These are phyloP conservation scores for Hyaloperonospora arabidopsidis DNA, from an alignment of 352 stramenopile genomes.

Conservation along the genomic window DNA sequence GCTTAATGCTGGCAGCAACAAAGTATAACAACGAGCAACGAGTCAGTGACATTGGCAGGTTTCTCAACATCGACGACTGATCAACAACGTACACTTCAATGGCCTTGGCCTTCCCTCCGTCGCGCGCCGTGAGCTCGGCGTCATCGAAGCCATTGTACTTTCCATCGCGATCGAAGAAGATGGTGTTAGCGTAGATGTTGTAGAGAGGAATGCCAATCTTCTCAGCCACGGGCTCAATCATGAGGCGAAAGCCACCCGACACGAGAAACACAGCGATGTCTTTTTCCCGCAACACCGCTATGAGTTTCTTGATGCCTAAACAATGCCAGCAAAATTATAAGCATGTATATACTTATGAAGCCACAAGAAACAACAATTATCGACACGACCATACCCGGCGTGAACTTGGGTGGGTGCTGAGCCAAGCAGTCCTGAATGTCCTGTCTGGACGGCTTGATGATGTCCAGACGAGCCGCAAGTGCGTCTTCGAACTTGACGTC, in stretches of 20 bases:
- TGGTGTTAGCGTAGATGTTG: slow-evolving; percentile 97
- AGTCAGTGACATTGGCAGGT: slow-evolving; percentile 10
- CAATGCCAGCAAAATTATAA: slow-evolving; percentile 1
- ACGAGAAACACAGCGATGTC: slow-evolving; percentile 95
- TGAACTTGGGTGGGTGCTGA: slow-evolving; percentile 88
- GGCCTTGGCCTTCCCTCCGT: slow-evolving; percentile 71
- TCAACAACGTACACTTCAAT: slow-evolving; percentile 50
- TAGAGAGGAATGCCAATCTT: slow-evolving; percentile 70
- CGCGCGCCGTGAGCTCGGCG: slow-evolving; percentile 89
- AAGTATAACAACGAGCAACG: neutral
- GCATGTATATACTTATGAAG: neutral
- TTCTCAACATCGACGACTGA: neutral
- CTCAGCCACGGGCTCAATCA: slow-evolving; percentile 96
- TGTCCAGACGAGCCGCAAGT: slow-evolving; percentile 89
- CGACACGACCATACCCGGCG: slow-evolving; percentile 33
- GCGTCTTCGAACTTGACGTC: slow-evolving; percentile 97
- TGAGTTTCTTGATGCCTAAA: slow-evolving; percentile 81
- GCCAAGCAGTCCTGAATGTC: slow-evolving; percentile 88
- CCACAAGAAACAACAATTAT: neutral
- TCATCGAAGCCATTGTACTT: slow-evolving; percentile 92
- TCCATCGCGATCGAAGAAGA: slow-evolving; percentile 89
- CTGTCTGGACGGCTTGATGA: slow-evolving; percentile 90
- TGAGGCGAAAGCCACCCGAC: slow-evolving; percentile 96
- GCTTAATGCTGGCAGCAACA: slow-evolving; percentile 71
- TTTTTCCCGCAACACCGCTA: slow-evolving; percentile 84